Conservation (phyloP, 306 rosid species). For the Macrotyloma uniflorum region DNA sequence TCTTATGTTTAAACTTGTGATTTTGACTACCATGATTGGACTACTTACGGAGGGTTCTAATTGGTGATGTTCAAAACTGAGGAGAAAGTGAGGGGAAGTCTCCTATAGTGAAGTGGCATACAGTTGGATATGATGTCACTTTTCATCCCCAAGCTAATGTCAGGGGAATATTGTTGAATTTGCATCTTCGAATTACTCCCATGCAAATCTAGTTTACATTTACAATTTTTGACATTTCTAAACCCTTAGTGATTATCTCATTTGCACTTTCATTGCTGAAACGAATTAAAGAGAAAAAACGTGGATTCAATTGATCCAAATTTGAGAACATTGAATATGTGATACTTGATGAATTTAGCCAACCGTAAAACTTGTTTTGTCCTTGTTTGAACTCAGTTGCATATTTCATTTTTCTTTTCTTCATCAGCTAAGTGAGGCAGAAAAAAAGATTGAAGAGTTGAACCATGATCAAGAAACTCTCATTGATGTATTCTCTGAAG, state of each 20-base stretch:
- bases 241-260: neutral
- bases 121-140: neutral
- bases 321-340: neutral
- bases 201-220: neutral
- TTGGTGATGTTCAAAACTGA: no score
- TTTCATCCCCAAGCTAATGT: neutral
- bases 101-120: no score
- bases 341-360: neutral
- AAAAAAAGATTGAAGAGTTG: slow-evolving; percentile 60
- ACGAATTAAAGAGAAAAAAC: neutral
- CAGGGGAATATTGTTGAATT: neutral
- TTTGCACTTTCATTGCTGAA: neutral
- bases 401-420: slow-evolving; percentile 4
- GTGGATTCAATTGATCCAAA: neutral
- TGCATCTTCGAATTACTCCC: neutral
- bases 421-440: slow-evolving; percentile 62
- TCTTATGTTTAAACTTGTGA: no score
- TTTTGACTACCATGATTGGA: no score
- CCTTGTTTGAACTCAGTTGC: slow-evolving; percentile 14
- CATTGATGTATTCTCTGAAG: slow-evolving; percentile 80
- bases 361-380: neutral
- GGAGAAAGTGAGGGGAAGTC: no score
- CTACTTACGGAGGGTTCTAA: no score
- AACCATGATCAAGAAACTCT: slow-evolving; percentile 80
- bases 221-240: neutral